phyloP scores from a whole-genome alignment of 163 green algal genomes.

The Smithsoniella earleae region DNA sequence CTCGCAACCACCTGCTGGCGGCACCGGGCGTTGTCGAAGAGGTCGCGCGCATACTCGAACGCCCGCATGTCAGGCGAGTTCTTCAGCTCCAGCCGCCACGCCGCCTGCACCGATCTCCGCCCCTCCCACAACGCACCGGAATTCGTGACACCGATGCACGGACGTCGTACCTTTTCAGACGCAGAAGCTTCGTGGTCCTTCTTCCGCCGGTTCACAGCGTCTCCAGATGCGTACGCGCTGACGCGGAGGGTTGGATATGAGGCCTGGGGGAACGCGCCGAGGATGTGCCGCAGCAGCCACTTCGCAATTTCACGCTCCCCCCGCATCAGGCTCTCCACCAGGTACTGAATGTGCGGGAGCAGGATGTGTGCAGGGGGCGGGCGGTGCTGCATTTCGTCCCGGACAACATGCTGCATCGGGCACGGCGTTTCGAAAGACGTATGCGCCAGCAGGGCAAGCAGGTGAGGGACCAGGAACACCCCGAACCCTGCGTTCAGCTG shows the following conservation, averaged over 20 bases:
- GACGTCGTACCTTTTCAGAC: too few relatives aligned
- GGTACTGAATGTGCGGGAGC: conserved; percentile 54
- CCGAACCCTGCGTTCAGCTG: conserved; percentile 4
- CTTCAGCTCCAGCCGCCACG: conserved; percentile 11
- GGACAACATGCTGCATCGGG: conserved; percentile 9
- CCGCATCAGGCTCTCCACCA: conserved; percentile 75
- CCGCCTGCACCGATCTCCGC: conserved; percentile 21
- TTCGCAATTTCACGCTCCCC: conserved; percentile 63
- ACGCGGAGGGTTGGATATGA: conserved; percentile 84
- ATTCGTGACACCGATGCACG: too few relatives aligned
- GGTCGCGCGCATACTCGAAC: conserved; percentile 19
- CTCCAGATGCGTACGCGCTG: background rate
- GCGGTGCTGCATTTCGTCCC: conserved; percentile 26
- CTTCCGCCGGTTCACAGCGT: background rate
- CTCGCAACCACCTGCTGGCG: conserved; percentile 10
- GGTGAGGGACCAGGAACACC: conserved; percentile 14
- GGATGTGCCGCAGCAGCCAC: conserved; percentile 49
- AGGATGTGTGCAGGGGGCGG: conserved; percentile 12
- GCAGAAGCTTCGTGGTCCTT: conserved; percentile 14
- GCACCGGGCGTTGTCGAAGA: background rate
- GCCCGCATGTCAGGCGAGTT: conserved; percentile 19
- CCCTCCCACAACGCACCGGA: too few relatives aligned
- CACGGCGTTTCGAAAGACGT: conserved; percentile 16
- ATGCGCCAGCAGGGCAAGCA: conserved; percentile 22
- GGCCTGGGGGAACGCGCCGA: conserved; percentile 50